phyloP scores from a whole-genome alignment of 2,329 filamentous ascomycete genomes.

The Phialocephala subalpina region DNA sequence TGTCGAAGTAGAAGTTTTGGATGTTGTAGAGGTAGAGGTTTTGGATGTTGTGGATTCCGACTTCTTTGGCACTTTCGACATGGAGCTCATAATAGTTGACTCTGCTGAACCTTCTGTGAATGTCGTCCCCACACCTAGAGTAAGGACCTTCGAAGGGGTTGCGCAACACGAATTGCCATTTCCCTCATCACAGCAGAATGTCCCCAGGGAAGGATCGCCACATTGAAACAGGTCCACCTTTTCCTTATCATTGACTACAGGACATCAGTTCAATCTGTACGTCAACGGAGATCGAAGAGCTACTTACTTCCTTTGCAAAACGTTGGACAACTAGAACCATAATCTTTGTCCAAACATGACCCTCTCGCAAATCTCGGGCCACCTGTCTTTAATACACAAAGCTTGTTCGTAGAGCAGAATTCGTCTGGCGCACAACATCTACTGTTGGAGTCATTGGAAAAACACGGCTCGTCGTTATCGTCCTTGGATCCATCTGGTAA shows the following conservation, averaged over 20 bases:
- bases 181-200: conserved; percentile 34
- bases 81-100: conserved; percentile 1
- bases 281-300: not conserved
- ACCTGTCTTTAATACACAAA: conserved; percentile 28
- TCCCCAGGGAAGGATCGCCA: conserved; percentile 22
- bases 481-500: conserved; percentile 22
- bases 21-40: not conserved
- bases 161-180: conserved; percentile 24
- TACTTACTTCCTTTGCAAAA: conserved; percentile 30
- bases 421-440: conserved; percentile 29
- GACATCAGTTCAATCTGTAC: not conserved
- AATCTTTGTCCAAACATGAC: conserved; percentile 28
- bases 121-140: conserved; percentile 16
- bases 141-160: conserved; percentile 22
- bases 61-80: not conserved
- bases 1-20: not conserved
- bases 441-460: conserved; percentile 22
- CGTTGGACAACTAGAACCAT: conserved; percentile 27
- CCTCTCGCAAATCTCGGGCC: conserved; percentile 22
- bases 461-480: conserved; percentile 28
- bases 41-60: not conserved
- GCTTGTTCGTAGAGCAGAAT: conserved; percentile 30
- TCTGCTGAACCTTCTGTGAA: conserved; percentile 19
- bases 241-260: conserved; percentile 20
- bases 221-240: conserved; percentile 26